These are phyloP conservation scores for Kokia cookei DNA, from an alignment of 441 rosid genomes.

Conservation along the genomic window DNA sequence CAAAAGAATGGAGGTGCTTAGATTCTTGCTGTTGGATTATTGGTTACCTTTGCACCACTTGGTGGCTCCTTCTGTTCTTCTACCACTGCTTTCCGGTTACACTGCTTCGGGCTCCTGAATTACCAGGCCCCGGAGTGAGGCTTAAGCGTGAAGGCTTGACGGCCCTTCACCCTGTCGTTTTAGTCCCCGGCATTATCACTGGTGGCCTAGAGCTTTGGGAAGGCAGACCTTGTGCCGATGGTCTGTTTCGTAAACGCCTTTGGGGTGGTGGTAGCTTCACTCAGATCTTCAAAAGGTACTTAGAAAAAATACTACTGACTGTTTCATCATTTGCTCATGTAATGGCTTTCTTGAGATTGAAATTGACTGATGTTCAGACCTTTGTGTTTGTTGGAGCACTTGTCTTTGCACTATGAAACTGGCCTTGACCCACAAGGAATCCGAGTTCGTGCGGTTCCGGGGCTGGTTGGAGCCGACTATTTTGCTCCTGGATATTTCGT, in stretches of 20 bases:
- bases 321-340: background rate
- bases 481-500: constrained; percentile 54
- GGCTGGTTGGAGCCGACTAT: constrained; percentile 52
- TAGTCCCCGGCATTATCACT: constrained; percentile 65
- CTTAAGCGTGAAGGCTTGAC: constrained; percentile 43
- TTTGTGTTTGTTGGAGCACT: constrained; percentile 60
- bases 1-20: constrained; percentile 31
- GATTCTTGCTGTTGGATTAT: constrained; percentile 49
- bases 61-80: constrained; percentile 55
- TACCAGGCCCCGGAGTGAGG: constrained; percentile 48
- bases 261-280: constrained; percentile 69
- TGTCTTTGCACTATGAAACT: constrained; percentile 53
- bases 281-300: constrained; percentile 52
- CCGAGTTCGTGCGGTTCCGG: constrained; percentile 48
- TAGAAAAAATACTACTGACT: background rate
- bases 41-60: constrained; percentile 46
- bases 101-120: constrained; percentile 40
- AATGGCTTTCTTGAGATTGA: background rate
- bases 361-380: constrained; percentile 32
- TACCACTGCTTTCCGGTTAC: constrained; percentile 42
- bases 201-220: constrained; percentile 75
- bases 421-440: constrained; percentile 70
- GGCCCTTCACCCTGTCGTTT: constrained; percentile 56
- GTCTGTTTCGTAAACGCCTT: constrained; percentile 58
- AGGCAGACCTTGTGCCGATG: constrained; percentile 61